Conservation (phyloP, 352 stramenopile genomes). For the Phytophthora aleatoria region DNA sequence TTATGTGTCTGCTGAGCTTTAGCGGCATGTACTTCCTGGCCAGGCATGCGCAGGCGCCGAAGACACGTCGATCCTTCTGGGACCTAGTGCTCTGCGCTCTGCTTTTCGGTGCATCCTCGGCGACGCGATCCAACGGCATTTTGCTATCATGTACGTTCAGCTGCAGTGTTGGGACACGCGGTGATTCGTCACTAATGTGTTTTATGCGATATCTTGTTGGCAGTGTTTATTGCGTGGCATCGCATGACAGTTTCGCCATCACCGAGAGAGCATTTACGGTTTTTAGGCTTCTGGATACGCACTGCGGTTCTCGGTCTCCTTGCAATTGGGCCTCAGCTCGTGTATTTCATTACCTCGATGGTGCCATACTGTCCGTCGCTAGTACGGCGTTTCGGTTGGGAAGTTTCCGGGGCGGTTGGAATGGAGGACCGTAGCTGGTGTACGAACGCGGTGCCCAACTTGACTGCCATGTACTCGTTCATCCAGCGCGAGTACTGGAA, state of each 20-base stretch:
- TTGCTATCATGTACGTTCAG: conserved; percentile 73
- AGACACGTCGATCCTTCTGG: conserved; percentile 24
- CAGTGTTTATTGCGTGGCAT: conserved; percentile 83
- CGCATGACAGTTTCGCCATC: conserved; percentile 60
- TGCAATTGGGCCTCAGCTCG: conserved; percentile 64
- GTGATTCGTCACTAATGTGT: conserved; percentile 12
- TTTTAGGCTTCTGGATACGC: conserved; percentile 60
- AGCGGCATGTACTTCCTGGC: conserved; percentile 74
- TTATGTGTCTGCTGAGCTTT: conserved; percentile 85
- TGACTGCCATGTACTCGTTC: conserved; percentile 92
- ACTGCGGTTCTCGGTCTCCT: conserved; percentile 67
- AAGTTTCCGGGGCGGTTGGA: conserved; percentile 1
- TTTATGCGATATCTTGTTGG: neutral
- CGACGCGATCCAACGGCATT: conserved; percentile 79
- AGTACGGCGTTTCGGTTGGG: conserved; percentile 18
- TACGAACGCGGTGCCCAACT: conserved; percentile 58
- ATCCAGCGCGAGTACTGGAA: conserved; percentile 97
- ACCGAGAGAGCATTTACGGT: conserved; percentile 31
- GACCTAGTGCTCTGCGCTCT: conserved; percentile 48
- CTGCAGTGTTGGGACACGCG: neutral
- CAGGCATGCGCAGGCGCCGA: conserved; percentile 14
- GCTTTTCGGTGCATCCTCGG: conserved; percentile 67
- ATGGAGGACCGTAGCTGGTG: conserved; percentile 75
- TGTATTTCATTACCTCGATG: conserved; percentile 73
- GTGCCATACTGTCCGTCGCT: conserved; percentile 68